A percentile compares a stretch with the other conserved stretches of the same genome.
Evolutionary conservation across 148 eudicot genomes (phyloP).

Genomic region (Amaranthus cruentus): DNA sequence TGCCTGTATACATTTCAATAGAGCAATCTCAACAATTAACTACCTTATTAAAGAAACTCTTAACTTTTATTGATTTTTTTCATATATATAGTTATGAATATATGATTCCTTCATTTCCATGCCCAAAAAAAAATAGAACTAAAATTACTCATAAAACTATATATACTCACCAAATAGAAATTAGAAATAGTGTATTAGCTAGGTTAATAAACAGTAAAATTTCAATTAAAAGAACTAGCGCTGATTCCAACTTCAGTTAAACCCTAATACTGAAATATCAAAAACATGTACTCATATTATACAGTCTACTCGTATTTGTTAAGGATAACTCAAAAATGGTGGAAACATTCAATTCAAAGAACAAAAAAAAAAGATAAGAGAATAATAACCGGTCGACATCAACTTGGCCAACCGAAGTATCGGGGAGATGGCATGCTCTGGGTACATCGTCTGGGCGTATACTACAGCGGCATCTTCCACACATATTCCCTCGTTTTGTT

Average conservation of each 20-base stretch:
- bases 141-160: too few species aligned
- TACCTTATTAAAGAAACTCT: too few species aligned
- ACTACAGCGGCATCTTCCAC: slow-evolving; percentile 69
- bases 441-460: slow-evolving; percentile 58
- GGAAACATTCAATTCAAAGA: background rate
- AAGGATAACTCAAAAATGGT: background rate
- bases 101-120: too few species aligned
- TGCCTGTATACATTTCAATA: too few species aligned
- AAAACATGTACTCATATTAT: background rate
- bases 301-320: background rate
- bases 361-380: background rate
- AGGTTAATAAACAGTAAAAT: background rate
- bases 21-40: too few species aligned
- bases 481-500: slow-evolving; percentile 29
- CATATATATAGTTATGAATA: too few species aligned
- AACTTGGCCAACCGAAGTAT: slow-evolving; percentile 51
- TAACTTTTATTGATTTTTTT: too few species aligned
- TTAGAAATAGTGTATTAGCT: background rate
- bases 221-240: background rate
- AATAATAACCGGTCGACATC: slow-evolving; percentile 54
- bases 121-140: too few species aligned
- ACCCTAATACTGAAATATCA: background rate
- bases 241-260: background rate
- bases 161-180: background rate
- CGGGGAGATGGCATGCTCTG: slow-evolving; percentile 59